phyloP scores from a whole-genome alignment of 768 basidiomycete species.

The Pholiota molesta region DNA sequence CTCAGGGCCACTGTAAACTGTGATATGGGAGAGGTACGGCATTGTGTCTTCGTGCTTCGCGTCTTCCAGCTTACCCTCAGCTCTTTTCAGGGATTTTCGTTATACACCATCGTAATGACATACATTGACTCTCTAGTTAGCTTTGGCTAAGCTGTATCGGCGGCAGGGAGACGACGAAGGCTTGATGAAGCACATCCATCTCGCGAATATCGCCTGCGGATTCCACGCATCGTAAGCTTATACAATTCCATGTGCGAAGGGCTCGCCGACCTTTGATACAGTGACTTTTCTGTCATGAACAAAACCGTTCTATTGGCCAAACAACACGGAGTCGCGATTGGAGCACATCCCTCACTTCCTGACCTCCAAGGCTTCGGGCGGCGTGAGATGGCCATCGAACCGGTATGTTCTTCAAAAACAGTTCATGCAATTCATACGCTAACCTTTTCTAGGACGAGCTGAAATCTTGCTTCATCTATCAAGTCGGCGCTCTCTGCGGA shows the following conservation, averaged over 20 bases:
- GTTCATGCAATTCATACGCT: background rate
- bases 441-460: conserved; percentile 49
- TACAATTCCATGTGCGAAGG: too few species aligned
- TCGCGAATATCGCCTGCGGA: conserved; percentile 69
- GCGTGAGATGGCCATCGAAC: conserved; percentile 63
- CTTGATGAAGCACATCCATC: conserved; percentile 58
- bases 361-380: conserved; percentile 70
- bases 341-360: conserved; percentile 69
- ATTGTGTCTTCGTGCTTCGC: background rate
- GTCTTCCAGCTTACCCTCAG: background rate
- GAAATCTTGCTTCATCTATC: conserved; percentile 60
- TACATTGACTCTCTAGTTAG: background rate
- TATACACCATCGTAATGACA: conserved; percentile 46
- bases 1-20: conserved; percentile 53
- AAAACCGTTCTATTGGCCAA: conserved; percentile 63
- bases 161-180: conserved; percentile 51
- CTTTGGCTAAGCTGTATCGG: background rate
- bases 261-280: conserved; percentile 19
- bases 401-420: conserved; percentile 38
- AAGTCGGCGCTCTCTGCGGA: conserved; percentile 65
- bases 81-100: conserved; percentile 47
- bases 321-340: conserved; percentile 55
- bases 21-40: conserved; percentile 56
- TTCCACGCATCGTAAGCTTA: conserved; percentile 61
- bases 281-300: conserved; percentile 69